Evolutionary conservation across 2,329 filamentous ascomycete genomes (phyloP).

Genomic region (Rhynchosporium secalis): DNA sequence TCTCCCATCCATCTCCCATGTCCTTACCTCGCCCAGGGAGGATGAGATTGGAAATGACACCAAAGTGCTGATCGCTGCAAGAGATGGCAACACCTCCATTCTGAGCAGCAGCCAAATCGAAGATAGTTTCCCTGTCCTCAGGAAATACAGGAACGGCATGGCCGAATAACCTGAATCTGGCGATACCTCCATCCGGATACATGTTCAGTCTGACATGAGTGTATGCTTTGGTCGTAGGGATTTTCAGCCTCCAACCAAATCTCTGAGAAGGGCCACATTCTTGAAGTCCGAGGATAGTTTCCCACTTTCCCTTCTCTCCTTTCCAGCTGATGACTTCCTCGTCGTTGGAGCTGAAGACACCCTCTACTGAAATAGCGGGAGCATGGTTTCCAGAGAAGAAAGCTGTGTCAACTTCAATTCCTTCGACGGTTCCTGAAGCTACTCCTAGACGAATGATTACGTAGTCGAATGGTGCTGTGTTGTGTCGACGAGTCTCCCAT

Average conservation of each 20-base stretch:
- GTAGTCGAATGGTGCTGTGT: slow-evolving; percentile 64
- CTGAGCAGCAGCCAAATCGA: slow-evolving; percentile 76
- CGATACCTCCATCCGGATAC: slow-evolving; percentile 85
- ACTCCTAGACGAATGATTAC: slow-evolving; percentile 66
- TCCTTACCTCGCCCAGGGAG: slow-evolving; percentile 76
- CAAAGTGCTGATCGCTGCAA: slow-evolving; percentile 84
- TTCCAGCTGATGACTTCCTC: slow-evolving; percentile 65
- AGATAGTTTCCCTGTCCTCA: slow-evolving; percentile 59
- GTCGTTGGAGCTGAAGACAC: slow-evolving; percentile 66
- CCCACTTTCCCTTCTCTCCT: slow-evolving; percentile 63
- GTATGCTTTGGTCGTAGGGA: slow-evolving; percentile 63
- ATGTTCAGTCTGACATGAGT: slow-evolving; percentile 80
- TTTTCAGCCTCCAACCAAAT: slow-evolving; percentile 69
- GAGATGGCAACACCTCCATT: slow-evolving; percentile 75
- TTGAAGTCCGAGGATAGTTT: slow-evolving; percentile 67
- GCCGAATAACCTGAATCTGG: slow-evolving; percentile 75
- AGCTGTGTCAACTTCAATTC: slow-evolving; percentile 77
- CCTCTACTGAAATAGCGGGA: slow-evolving; percentile 75
- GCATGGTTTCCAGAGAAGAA: slow-evolving; percentile 84
- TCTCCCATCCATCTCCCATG: slow-evolving; percentile 91
- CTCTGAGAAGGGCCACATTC: slow-evolving; percentile 73
- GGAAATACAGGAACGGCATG: slow-evolving; percentile 76
- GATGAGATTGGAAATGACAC: slow-evolving; percentile 77
- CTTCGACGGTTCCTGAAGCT: slow-evolving; percentile 69
- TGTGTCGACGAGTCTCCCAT: slow-evolving; percentile 69